Evolutionary conservation across 495 filamentous ascomycete species (phyloP).

Genomic region (Neurospora tetraspora): DNA sequence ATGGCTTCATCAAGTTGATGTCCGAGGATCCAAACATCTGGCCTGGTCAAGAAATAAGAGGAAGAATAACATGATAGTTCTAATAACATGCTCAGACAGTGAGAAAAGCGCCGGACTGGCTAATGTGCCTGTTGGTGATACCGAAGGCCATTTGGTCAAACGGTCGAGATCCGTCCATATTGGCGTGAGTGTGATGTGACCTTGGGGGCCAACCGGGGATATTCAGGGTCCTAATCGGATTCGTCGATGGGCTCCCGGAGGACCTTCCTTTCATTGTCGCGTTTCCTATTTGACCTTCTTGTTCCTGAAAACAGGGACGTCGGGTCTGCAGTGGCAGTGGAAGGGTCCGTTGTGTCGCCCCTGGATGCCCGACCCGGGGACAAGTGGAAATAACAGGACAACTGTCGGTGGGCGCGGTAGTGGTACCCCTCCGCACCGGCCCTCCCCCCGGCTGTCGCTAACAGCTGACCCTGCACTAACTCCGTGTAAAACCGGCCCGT

Average conservation of each 20-base stretch:
- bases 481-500: not conserved
- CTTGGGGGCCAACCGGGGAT: not conserved
- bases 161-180: not conserved
- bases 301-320: not conserved
- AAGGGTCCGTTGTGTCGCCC: not conserved
- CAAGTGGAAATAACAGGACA: not conserved
- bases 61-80: too few relatives aligned
- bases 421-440: not conserved
- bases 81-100: too few relatives aligned
- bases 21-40: not conserved
- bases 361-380: not conserved
- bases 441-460: not conserved
- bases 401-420: not conserved
- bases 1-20: too few relatives aligned
- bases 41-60: not conserved
- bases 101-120: too few relatives aligned
- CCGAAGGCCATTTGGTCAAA: not conserved
- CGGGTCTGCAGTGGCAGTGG: too few relatives aligned
- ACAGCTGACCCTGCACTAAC: not conserved
- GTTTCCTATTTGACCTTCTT: not conserved
- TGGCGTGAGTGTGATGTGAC: not conserved
- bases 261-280: not conserved
- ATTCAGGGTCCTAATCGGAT: not conserved
- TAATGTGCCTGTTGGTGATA: not conserved
- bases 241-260: not conserved